phyloP scores from a whole-genome alignment of 306 rosid genomes.

The Lupinus albus region DNA sequence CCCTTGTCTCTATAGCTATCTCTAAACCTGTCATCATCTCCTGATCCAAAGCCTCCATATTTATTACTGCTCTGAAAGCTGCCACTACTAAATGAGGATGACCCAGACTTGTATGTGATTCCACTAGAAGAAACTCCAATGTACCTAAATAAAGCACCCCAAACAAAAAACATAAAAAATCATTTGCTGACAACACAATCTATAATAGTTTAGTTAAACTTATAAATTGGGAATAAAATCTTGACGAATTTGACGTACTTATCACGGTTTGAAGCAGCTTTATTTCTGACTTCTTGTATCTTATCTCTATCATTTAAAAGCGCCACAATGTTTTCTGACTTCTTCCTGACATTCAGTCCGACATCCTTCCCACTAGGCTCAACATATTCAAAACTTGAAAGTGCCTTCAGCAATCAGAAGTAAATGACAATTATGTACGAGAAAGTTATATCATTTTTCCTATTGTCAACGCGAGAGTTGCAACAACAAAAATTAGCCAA shows the following conservation, averaged over 20 bases:
- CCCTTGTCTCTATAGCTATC: constrained; percentile 67
- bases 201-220: constrained; percentile 32
- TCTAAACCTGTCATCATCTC: constrained; percentile 54
- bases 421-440: constrained; percentile 34
- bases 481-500: constrained; percentile 16
- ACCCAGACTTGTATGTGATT: constrained; percentile 69
- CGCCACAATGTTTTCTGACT: constrained; percentile 73
- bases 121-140: constrained; percentile 97
- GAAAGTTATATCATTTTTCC: constrained; percentile 13
- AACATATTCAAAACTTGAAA: constrained; percentile 91
- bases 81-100: constrained; percentile 61
- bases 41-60: constrained; percentile 66
- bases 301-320: constrained; percentile 90
- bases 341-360: constrained; percentile 96
- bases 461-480: constrained; percentile 37
- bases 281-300: constrained; percentile 84
- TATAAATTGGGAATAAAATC: constrained; percentile 24
- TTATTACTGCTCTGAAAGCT: constrained; percentile 64
- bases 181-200: constrained; percentile 36
- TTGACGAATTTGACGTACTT: constrained; percentile 61
- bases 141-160: constrained; percentile 60
- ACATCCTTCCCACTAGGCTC: constrained; percentile 96
- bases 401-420: constrained; percentile 65
- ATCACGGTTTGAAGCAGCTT: constrained; percentile 94
- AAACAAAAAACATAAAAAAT: constrained; percentile 31